Conservation (phyloP, 106 monocot genomes). For the Hemerocallis citrina region DNA sequence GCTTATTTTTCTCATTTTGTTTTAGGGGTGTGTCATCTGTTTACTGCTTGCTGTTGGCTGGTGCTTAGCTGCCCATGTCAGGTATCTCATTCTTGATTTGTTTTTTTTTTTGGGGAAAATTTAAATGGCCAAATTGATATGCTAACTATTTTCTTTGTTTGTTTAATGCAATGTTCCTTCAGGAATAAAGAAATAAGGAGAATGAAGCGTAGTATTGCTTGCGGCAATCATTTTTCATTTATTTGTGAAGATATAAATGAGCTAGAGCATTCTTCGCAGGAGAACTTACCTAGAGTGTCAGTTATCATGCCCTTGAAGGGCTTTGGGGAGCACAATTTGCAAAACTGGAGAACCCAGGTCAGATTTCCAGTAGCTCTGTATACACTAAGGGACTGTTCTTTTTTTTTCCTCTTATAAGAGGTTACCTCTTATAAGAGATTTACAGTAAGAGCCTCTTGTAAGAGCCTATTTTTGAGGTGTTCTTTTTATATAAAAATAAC, state of each 20-base stretch:
- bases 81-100: conserved; percentile 28
- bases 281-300: conserved; percentile 83
- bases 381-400: too few species aligned
- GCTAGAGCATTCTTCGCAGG: conserved; percentile 86
- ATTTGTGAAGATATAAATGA: conserved; percentile 88
- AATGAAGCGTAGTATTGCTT: conserved; percentile 34
- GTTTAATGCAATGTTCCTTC: conserved; percentile 6
- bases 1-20: neutral
- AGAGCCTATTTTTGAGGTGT: too few species aligned
- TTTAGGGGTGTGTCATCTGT: conserved; percentile 76
- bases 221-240: conserved; percentile 76
- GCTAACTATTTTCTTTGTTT: neutral
- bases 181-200: conserved; percentile 43
- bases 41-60: conserved; percentile 83
- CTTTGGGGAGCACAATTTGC: conserved; percentile 94
- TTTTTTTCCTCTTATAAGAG: too few species aligned
- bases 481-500: too few species aligned
- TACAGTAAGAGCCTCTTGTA: too few species aligned
- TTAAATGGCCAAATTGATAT: too few species aligned
- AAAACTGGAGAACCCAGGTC: conserved; percentile 99
- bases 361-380: neutral
- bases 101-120: too few species aligned
- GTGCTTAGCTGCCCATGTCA: conserved; percentile 63
- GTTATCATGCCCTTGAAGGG: conserved; percentile 98
- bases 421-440: too few species aligned